A percentile compares a stretch with the other conserved stretches of the same genome.
phyloP scores from a whole-genome alignment of 1,284 basidiomycete genomes.

The Termitomyces sp. region DNA sequence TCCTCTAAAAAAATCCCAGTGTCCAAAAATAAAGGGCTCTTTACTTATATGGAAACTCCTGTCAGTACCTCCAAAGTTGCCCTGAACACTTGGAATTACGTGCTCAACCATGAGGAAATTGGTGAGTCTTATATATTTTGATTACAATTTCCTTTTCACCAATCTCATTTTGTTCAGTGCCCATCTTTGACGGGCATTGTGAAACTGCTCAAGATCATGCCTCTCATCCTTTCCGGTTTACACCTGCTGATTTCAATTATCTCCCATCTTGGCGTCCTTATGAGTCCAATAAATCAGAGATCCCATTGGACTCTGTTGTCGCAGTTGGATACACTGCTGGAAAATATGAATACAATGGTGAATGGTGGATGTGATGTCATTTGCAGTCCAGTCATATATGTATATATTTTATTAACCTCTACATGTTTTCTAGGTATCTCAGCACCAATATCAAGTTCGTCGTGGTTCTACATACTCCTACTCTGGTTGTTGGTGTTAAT shows the following conservation, averaged over 20 bases:
- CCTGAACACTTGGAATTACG: not conserved
- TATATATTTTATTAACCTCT: no score
- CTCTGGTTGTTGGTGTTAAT: not conserved
- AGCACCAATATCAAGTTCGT: not conserved
- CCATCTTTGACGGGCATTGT: not conserved
- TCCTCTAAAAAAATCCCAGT: not conserved
- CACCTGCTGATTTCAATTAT: not conserved
- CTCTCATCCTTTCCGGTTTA: not conserved
- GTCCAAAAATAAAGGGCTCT: not conserved
- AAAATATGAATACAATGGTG: not conserved
- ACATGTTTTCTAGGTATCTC: no score
- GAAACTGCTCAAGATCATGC: not conserved
- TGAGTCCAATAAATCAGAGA: not conserved
- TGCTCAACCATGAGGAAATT: not conserved
- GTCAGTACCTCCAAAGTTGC: not conserved
- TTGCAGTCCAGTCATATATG: no score
- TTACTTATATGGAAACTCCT: not conserved
- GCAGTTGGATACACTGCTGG: not conserved
- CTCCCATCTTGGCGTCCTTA: not conserved
- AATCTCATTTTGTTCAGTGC: not conserved
- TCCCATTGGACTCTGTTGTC: not conserved
- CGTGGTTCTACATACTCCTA: not conserved
- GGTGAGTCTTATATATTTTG: not conserved
- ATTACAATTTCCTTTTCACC: not conserved
- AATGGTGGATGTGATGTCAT: no score